phyloP scores from a whole-genome alignment of 2,329 filamentous ascomycete species.

The Lecanicillium sp. region DNA sequence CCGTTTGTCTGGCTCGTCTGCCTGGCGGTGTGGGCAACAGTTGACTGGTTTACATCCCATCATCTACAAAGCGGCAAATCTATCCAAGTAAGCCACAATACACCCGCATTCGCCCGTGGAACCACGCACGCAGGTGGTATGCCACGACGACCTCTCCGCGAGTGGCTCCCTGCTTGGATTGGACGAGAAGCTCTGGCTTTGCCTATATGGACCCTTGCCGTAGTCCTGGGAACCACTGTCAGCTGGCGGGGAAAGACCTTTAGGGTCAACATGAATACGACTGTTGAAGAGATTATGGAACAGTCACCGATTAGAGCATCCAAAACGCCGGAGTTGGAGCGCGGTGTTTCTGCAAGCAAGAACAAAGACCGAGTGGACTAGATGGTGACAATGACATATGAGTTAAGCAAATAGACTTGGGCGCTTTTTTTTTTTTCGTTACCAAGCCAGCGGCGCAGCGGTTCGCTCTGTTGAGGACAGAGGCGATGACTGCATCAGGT shows the following conservation, averaged over 20 bases:
- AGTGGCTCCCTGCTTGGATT: slow-evolving; percentile 79
- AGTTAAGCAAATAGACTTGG: background rate
- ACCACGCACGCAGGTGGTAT: slow-evolving; percentile 27
- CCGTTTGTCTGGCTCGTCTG: slow-evolving; percentile 56
- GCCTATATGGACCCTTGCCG: slow-evolving; percentile 85
- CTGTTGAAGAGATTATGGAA: slow-evolving; percentile 46
- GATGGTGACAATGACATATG: background rate
- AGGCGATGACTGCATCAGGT: no score
- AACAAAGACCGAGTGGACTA: slow-evolving; percentile 20
- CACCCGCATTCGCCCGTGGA: slow-evolving; percentile 63
- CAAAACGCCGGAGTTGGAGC: slow-evolving; percentile 15
- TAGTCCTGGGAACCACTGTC: slow-evolving; percentile 80
- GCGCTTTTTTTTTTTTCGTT: no score
- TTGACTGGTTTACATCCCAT: slow-evolving; percentile 68
- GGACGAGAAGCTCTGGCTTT: slow-evolving; percentile 75
- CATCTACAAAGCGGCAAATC: slow-evolving; percentile 67
- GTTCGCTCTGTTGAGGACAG: no score
- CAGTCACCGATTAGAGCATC: slow-evolving; percentile 1
- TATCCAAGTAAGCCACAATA: slow-evolving; percentile 62
- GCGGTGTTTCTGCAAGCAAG: slow-evolving; percentile 2
- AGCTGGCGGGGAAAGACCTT: slow-evolving; percentile 82
- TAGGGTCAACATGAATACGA: slow-evolving; percentile 76
- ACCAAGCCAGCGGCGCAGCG: no score
- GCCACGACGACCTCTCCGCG: slow-evolving; percentile 47
- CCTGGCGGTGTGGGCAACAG: slow-evolving; percentile 61